Evolutionary conservation across 345 rosid genomes (phyloP), one percentile per base, ranked within the genome.

Genomic region (Firmiana major): DNA sequence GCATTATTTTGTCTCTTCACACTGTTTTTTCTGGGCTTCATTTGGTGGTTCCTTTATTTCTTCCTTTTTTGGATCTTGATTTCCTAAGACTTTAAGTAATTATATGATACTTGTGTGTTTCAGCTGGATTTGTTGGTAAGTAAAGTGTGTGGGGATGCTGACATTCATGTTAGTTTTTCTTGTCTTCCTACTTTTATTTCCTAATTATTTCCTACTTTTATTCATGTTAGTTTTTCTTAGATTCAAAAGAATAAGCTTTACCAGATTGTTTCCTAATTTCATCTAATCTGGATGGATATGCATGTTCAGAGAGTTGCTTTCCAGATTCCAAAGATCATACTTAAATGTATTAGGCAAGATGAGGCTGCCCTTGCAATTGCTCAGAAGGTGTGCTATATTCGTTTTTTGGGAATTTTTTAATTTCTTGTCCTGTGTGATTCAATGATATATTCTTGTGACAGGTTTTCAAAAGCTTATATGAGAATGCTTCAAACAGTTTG

Each of bases 301-400:
- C 21, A 36, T 54, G 15, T 78, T 80, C 81, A 94, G 98, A 94
- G 91, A 38, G 79, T 94, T 51, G 80, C 90, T 82, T 81, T 92
- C 46, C 97, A 91, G 82, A 94, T 94, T 85, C 97, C 97, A 82
- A 97, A 93, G 76, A 93, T 94, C 73, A 89, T 94, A 82, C 92
- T 91, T 19, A 86, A 97, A 81, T 93, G 98, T 83, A 81, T 90
- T 26, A 93, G 95, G 77, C 89, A 93, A 80, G 98, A 94, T 87
- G 97, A 93, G 84, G 97, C 98, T 65, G 97, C 98, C 69, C 79
- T 89, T 71, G 97, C 97, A 74, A 94, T 94, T 43, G 97, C 98
- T 65, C 98, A 93, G 81, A 94, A 88, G 94, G 94, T 88, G 24
- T 51, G 68, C 38, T 6, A n/a, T 55, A 26, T 24, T 63, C 3